These are phyloP conservation scores for Penicillium sp. DNA, from an alignment of 2,329 filamentous ascomycete species.

Conservation along the genomic window DNA sequence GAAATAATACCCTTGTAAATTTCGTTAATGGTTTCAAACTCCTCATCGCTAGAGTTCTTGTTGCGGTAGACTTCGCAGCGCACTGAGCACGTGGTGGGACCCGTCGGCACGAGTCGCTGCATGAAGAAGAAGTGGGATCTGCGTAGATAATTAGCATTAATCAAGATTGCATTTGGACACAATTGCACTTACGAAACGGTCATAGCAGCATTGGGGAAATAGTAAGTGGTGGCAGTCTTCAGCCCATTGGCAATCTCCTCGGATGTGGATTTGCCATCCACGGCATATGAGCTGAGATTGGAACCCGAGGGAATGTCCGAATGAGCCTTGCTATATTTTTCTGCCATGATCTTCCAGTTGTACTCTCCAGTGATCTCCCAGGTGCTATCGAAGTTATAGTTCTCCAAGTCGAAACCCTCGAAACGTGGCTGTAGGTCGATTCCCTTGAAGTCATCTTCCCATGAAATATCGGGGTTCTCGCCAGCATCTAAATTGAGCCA, in stretches of 20 bases:
- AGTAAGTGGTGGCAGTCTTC: conserved; percentile 34
- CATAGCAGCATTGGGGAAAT: conserved; percentile 36
- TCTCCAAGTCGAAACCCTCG: conserved; percentile 13
- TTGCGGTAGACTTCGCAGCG: conserved; percentile 64
- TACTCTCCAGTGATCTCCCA: conserved; percentile 18
- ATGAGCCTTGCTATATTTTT: conserved; percentile 29
- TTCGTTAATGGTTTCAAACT: conserved; percentile 56
- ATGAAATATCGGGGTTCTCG: conserved; percentile 16
- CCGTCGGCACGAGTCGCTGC: conserved; percentile 58
- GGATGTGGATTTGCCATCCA: conserved; percentile 44
- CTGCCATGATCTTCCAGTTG: conserved; percentile 25
- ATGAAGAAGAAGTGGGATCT: conserved; percentile 61
- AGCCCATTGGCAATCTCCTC: conserved; percentile 51
- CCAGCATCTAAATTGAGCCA: conserved; percentile 23
- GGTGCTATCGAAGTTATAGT: conserved; percentile 21
- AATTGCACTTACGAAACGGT: conserved; percentile 28
- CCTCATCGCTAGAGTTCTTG: conserved; percentile 55
- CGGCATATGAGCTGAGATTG: conserved; percentile 53
- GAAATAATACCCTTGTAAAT: conserved; percentile 64
- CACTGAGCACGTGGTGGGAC: conserved; percentile 53
- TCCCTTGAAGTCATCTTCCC: conserved; percentile 18
- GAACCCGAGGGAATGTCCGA: conserved; percentile 30
- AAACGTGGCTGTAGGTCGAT: conserved; percentile 16
- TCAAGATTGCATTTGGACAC: too few species aligned
- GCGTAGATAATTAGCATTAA: background rate